Percentiles rank a stretch among this genome's conserved stretches.
Conservation (phyloP, 345 rosid genomes). For the Limnanthes douglasii region DNA sequence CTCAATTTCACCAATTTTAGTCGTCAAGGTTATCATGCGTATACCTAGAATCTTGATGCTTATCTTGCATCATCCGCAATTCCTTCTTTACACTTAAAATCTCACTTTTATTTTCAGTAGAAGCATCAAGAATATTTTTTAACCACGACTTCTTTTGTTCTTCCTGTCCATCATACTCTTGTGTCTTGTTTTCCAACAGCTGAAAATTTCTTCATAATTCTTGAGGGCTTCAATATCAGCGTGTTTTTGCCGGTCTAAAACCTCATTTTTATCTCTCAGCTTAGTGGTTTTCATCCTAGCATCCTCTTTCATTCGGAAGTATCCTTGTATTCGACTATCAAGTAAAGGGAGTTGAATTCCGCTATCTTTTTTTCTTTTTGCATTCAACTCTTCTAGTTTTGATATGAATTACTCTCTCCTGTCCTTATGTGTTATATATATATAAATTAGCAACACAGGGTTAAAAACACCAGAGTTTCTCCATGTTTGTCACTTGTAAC, state of each 20-base stretch:
- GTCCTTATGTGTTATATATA: no score
- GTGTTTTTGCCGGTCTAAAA: constrained; percentile 81
- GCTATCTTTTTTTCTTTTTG: no score
- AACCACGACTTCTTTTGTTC: constrained; percentile 56
- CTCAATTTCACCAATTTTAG: constrained; percentile 62
- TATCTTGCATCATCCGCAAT: constrained; percentile 59
- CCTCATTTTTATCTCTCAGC: constrained; percentile 93
- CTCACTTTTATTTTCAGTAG: constrained; percentile 49
- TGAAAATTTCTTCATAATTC: constrained; percentile 92
- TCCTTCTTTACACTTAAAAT: constrained; percentile 40
- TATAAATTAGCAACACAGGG: no score
- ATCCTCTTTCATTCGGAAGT: no score
- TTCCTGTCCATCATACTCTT: constrained; percentile 63
- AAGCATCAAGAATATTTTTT: constrained; percentile 40
- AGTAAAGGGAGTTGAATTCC: no score
- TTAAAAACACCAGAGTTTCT: no score
- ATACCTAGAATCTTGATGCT: constrained; percentile 64
- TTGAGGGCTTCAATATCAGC: constrained; percentile 78
- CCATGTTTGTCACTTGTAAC: no score
- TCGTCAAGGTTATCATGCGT: constrained; percentile 61
- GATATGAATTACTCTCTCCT: no score
- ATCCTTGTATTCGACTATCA: no score
- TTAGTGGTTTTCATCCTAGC: constrained; percentile 85
- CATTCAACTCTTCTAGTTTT: no score
- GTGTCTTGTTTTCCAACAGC: constrained; percentile 61